Evolutionary conservation across 495 filamentous ascomycete species (phyloP), one percentile per base, ranked within the genome.

Genomic region (Glarea lozoyensis): DNA sequence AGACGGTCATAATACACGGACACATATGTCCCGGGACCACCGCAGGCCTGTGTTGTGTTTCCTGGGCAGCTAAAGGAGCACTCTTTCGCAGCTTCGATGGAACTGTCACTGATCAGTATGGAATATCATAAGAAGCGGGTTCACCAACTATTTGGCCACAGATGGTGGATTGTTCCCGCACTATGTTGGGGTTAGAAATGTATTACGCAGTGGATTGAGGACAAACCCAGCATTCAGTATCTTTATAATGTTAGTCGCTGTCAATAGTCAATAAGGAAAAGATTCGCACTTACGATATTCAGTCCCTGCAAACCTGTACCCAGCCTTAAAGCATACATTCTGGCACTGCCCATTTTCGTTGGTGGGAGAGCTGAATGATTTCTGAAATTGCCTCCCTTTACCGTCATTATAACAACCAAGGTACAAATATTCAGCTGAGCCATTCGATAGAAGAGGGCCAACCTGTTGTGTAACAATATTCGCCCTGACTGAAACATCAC

Each of bases 1-100:
- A 55, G 57, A 10, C 45, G 40, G 36, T 70, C 66, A 21, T 62
- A 64, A 43, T 61, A 70, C 23, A 68, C 39, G n/a, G 57, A 62
- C 23, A 68, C 48, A 41, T 61, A 65, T 4, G 47, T 48, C 2
- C 65, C 66, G 34, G 58, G 48, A 19, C 66, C 66, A 40, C 66
- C 65, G 31, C 66, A 70, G 7, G 59, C 59, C 43, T 68, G 59
- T 10, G 50, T 52, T 1, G 17, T 33, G 45, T 66, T 60, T 10
- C 54, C 57, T 2, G 55, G 47, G 44, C 65, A 68, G 15, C 45
- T 39, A 25, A 53, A 65, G 2, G 55, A 57, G 43, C 63, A 66
- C 17, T 39, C 37, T 11, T 56, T 52, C 1, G 50, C 40, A 24
- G 45, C 46, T 44, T 66, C 62, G 16, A 40, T 46, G 10, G 50